phyloP scores from a whole-genome alignment of 2,329 filamentous ascomycete species.

The Parascedosporium putredinis region DNA sequence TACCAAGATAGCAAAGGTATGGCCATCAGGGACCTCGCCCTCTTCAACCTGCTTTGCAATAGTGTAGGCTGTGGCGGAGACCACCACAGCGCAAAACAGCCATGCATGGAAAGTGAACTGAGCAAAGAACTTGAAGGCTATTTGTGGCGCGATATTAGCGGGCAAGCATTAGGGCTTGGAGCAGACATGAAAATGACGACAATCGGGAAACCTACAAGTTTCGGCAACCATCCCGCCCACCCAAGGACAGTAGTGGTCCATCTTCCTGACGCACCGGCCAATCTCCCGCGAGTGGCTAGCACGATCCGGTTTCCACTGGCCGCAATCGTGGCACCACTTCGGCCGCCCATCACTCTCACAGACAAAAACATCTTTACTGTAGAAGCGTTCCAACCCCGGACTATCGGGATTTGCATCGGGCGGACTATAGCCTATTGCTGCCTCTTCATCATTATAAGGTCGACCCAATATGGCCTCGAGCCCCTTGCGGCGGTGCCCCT shows the following conservation, averaged over 20 bases:
- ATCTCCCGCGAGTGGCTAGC: conserved; percentile 80
- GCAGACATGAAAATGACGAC: neutral
- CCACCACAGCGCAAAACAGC: conserved; percentile 53
- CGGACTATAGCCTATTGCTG: conserved; percentile 9
- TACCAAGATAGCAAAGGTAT: conserved; percentile 56
- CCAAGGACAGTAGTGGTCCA: conserved; percentile 96
- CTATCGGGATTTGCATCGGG: conserved; percentile 46
- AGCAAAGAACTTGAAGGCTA: conserved; percentile 81
- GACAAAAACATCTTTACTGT: conserved; percentile 71
- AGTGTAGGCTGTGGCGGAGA: conserved; percentile 56
- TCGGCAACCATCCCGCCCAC: conserved; percentile 90
- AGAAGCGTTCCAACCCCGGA: conserved; percentile 64
- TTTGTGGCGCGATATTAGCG: neutral
- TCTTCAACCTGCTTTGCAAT: conserved; percentile 42
- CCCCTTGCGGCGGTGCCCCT: conserved; percentile 15
- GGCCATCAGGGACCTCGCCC: conserved; percentile 35
- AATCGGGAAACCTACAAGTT: conserved; percentile 39
- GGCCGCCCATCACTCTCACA: conserved; percentile 79
- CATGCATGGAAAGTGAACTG: conserved; percentile 73
- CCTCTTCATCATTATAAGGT: conserved; percentile 15
- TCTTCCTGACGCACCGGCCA: conserved; percentile 71
- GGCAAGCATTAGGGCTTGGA: conserved; percentile 3
- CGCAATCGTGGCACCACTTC: conserved; percentile 74
- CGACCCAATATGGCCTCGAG: conserved; percentile 12
- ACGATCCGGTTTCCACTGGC: conserved; percentile 79